Evolutionary conservation across 306 rosid genomes (phyloP), one percentile per base, ranked within the genome.

Genomic region (Prunus mira): DNA sequence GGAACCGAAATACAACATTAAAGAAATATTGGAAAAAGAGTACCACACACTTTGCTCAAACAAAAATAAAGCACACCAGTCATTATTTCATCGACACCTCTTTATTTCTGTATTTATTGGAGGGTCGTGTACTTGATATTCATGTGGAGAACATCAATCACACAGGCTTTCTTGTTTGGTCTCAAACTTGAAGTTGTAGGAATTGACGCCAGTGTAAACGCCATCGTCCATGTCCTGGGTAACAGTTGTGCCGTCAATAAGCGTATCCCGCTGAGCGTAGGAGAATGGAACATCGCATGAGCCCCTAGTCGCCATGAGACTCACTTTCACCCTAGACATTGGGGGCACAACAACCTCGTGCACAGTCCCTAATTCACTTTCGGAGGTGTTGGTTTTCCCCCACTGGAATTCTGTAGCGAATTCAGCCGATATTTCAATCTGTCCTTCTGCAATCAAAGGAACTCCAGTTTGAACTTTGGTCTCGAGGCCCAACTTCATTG

Each of bases 211-310:
- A 9, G 22, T 72, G 67, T 57, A 72, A 57, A 57, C 28, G 3
- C 76, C 76, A 24, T 72, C 67, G 6, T 72, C 52, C 67, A 72
- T 20, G 30, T 13, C 1, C 6, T 22, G 1, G 20, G 3, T 32
- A 12, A 0, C 14, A 0, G 8, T 4, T 22, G 12, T 0, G 13
- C 76, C 67, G 7, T 41, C 14, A 8, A 3, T 17, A 24, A 56
- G 67, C 1, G 18, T 20, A 22, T 58, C 76, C 5, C 67, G 67
- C 55, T 57, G 76, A 41, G 76, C 38, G 49, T 72, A 72, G 19
- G 76, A 72, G 67, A 55, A 57, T 6, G 76, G 76, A 11, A 56
- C 64, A 55, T 72, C 66, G 5, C 64, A 72, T 1, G 24, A 27
- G 7, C 50, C 76, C 65, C 17, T 2, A 8, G 54, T 28, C 4